Base-by-base conservation (phyloP, 495 filamentous ascomycete genomes). In the Penicillium manginii region DNA sequence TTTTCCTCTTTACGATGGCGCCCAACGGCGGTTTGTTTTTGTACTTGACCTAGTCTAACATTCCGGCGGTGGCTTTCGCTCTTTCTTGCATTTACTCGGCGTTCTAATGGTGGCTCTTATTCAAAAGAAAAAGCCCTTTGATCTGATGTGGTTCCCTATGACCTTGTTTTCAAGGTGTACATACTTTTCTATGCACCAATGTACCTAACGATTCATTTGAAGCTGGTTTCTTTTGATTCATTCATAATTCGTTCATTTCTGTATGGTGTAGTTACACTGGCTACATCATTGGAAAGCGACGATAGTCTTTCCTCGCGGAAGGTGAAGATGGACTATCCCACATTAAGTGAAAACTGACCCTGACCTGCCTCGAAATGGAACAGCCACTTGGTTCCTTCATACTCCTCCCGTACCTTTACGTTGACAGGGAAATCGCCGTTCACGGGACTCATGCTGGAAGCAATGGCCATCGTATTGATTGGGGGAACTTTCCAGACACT, bases 311-410 rank as follows among this genome's bases (percentile, higher is more conserved):
- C 39, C n/a, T n/a, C n/a, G n/a, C n/a, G n/a, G n/a, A n/a, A n/a
- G n/a, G n/a, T n/a, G n/a, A n/a, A n/a, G n/a, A n/a, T n/a, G n/a
- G n/a, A n/a, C n/a, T 67, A 71, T 35, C 67, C 71, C 33, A 69
- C 63, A 7, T 65, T 52, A 52, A 74, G 51, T 10, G 49, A 23
- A 43, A 64, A 68, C 21, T 57, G 59, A 9, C 70, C 66, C 39
- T 67, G 66, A 10, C 69, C 73, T n/a, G 55, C 55, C 17, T 54
- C 61, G 2, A 66, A 56, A 18, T 59, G 49, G 31, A 60, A 69
- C 1, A 52, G 52, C 73, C 73, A 75, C 12, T 63, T 45, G 10
- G 47, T 52, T 1, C 64, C 72, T 22, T 64, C 35, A 37, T 63
- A 70, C 35, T 66, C 62, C 29, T 67, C 42, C 17, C 68, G 54